A percentile compares a stretch with the other conserved stretches of the same genome.
phyloP scores from a whole-genome alignment of 2,329 filamentous ascomycete genomes.

The Penicillium decumbens region DNA sequence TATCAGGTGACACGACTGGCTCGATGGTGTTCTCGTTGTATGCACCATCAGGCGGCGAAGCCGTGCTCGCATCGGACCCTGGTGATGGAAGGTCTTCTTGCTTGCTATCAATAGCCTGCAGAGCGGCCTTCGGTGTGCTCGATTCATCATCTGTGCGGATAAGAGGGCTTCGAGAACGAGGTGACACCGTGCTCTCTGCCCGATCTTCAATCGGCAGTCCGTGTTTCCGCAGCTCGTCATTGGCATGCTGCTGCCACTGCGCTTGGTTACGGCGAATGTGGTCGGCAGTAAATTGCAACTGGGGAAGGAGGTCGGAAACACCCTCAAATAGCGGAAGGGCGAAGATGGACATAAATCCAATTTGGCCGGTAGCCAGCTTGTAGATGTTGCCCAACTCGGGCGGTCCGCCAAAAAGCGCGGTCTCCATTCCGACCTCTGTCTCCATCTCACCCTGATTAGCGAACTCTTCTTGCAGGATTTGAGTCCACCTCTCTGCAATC shows the following conservation, averaged over 20 bases:
- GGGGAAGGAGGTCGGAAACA: slow-evolving; percentile 78
- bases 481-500: slow-evolving; percentile 82
- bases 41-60: slow-evolving; percentile 10
- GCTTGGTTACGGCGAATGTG: slow-evolving; percentile 74
- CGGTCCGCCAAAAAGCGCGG: slow-evolving; percentile 74
- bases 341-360: slow-evolving; percentile 95
- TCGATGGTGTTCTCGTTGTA: slow-evolving; percentile 34
- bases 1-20: slow-evolving; percentile 35
- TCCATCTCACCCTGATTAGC: slow-evolving; percentile 92
- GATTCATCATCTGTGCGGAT: slow-evolving; percentile 5
- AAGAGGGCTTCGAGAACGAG: slow-evolving; percentile 33
- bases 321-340: slow-evolving; percentile 87
- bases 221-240: slow-evolving; percentile 29
- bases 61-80: slow-evolving; percentile 9
- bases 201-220: slow-evolving; percentile 20
- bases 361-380: slow-evolving; percentile 80
- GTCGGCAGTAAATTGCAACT: slow-evolving; percentile 75
- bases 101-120: not conserved
- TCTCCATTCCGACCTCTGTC: slow-evolving; percentile 75
- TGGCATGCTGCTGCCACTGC: slow-evolving; percentile 54
- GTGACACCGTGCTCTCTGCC: slow-evolving; percentile 28
- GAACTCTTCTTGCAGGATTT: slow-evolving; percentile 92
- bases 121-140: slow-evolving; percentile 8
- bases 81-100: slow-evolving; percentile 18
- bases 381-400: slow-evolving; percentile 77